Conservation (phyloP, 1,284 basidiomycete species). For the Amylostereum chailletii region DNA sequence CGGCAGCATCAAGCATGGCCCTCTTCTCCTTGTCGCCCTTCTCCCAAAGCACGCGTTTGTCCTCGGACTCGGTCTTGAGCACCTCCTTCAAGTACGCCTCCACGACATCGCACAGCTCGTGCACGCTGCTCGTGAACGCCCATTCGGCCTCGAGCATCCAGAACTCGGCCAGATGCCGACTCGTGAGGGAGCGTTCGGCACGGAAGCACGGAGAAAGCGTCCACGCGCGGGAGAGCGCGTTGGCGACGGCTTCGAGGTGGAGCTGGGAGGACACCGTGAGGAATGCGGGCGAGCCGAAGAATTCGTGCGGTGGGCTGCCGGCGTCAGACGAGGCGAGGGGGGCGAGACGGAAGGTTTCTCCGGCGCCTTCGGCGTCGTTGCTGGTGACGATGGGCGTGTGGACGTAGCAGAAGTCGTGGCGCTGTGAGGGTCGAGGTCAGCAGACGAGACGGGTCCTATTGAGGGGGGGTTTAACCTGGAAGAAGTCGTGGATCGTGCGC, state of each 20-base stretch:
- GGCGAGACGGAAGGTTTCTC: constrained; percentile 80
- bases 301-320: constrained; percentile 29
- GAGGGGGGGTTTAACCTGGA: constrained; percentile 37
- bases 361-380: constrained; percentile 96
- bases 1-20: constrained; percentile 27
- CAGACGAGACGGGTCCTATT: background rate
- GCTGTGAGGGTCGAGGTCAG: constrained; percentile 28
- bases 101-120: constrained; percentile 61
- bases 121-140: constrained; percentile 45
- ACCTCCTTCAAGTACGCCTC: constrained; percentile 56
- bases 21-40: constrained; percentile 20
- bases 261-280: constrained; percentile 94
- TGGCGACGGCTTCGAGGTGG: constrained; percentile 85
- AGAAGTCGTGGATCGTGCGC: constrained; percentile 50
- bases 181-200: constrained; percentile 84
- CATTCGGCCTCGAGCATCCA: constrained; percentile 98
- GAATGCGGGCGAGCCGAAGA: constrained; percentile 71
- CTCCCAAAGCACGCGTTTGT: constrained; percentile 31
- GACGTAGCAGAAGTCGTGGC: constrained; percentile 69
- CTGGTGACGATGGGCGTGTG: constrained; percentile 87
- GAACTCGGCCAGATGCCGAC: constrained; percentile 93
- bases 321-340: constrained; percentile 16
- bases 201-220: constrained; percentile 90
- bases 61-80: constrained; percentile 23
- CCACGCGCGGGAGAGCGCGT: constrained; percentile 77